A percentile compares a stretch with the other conserved stretches of the same genome.
Evolutionary conservation across 1,139 yeast genomes (phyloP).

Genomic region (Suhomyces choctaworum): DNA sequence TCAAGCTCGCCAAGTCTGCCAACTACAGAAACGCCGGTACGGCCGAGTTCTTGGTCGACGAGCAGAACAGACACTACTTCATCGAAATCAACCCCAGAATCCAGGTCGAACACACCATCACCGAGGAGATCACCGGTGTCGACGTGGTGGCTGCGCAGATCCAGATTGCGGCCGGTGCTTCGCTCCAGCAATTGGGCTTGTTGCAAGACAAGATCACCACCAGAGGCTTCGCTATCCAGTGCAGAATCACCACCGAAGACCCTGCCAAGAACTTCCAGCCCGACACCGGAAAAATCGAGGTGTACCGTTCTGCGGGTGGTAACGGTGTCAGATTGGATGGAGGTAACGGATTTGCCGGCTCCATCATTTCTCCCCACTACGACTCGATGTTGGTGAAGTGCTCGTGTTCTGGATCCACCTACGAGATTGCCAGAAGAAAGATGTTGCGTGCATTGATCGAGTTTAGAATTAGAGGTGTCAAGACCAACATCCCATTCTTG

Average conservation of each 20-base stretch:
- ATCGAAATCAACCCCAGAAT: slow-evolving; percentile 98
- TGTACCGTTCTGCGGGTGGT: slow-evolving; percentile 98
- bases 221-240: slow-evolving; percentile 97
- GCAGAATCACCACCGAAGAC: slow-evolving; percentile 98
- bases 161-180: slow-evolving; percentile 98
- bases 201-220: slow-evolving; percentile 93
- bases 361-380: slow-evolving; percentile 94
- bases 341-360: slow-evolving; percentile 99
- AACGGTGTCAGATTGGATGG: slow-evolving; percentile 98
- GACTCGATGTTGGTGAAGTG: slow-evolving; percentile 99
- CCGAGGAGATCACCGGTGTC: slow-evolving; percentile 98
- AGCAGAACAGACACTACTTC: slow-evolving; percentile 92
- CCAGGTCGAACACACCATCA: slow-evolving; percentile 97
- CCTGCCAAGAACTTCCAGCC: slow-evolving; percentile 97
- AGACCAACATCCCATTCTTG: slow-evolving; percentile 95
- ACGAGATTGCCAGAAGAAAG: slow-evolving; percentile 94
- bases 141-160: slow-evolving; percentile 98
- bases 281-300: slow-evolving; percentile 98
- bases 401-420: slow-evolving; percentile 93
- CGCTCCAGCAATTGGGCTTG: slow-evolving; percentile 85
- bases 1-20: slow-evolving; percentile 81
- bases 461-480: slow-evolving; percentile 97
- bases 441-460: slow-evolving; percentile 96
- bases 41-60: slow-evolving; percentile 94
- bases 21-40: slow-evolving; percentile 98